These are phyloP conservation scores for Fusarium sp. DNA, from an alignment of 2,329 filamentous ascomycete species.

Conservation along the genomic window DNA sequence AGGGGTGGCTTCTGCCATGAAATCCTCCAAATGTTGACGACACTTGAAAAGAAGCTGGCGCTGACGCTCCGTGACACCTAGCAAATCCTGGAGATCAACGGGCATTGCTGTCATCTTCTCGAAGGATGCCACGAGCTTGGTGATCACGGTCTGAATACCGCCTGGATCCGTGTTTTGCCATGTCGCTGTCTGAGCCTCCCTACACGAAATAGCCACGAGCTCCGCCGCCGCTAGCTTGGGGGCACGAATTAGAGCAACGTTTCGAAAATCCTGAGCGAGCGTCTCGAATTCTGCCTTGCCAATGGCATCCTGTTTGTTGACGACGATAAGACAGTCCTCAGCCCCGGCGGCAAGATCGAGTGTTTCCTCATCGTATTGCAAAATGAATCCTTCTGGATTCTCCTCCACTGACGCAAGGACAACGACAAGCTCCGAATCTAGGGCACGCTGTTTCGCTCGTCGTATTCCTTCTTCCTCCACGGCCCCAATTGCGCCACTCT, in stretches of 20 bases:
- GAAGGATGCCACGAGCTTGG: slow-evolving; percentile 77
- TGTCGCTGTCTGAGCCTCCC: slow-evolving; percentile 61
- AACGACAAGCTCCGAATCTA: slow-evolving; percentile 87
- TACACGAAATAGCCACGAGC: slow-evolving; percentile 77
- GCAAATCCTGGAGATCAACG: slow-evolving; percentile 81
- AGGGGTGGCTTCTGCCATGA: slow-evolving; percentile 70
- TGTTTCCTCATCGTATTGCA: slow-evolving; percentile 68
- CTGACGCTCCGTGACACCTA: slow-evolving; percentile 93
- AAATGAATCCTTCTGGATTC: slow-evolving; percentile 56
- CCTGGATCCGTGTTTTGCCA: slow-evolving; percentile 64
- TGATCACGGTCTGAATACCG: slow-evolving; percentile 76
- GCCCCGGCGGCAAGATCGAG: slow-evolving; percentile 65
- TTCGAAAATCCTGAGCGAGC: slow-evolving; percentile 59
- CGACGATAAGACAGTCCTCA: slow-evolving; percentile 64
- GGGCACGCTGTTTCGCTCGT: slow-evolving; percentile 83
- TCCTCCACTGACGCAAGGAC: slow-evolving; percentile 81
- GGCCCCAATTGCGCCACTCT: slow-evolving; percentile 67
- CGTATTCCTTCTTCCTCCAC: slow-evolving; percentile 93
- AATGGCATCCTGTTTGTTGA: slow-evolving; percentile 74
- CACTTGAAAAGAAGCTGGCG: slow-evolving; percentile 83
- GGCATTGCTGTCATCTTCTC: slow-evolving; percentile 77
- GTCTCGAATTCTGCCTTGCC: slow-evolving; percentile 51
- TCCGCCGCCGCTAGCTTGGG: slow-evolving; percentile 53
- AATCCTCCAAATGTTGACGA: slow-evolving; percentile 77
- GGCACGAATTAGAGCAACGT: slow-evolving; percentile 29